These are phyloP conservation scores for Schizopora paradoxa DNA, from an alignment of 1,284 basidiomycete genomes.

Conservation along the genomic window DNA sequence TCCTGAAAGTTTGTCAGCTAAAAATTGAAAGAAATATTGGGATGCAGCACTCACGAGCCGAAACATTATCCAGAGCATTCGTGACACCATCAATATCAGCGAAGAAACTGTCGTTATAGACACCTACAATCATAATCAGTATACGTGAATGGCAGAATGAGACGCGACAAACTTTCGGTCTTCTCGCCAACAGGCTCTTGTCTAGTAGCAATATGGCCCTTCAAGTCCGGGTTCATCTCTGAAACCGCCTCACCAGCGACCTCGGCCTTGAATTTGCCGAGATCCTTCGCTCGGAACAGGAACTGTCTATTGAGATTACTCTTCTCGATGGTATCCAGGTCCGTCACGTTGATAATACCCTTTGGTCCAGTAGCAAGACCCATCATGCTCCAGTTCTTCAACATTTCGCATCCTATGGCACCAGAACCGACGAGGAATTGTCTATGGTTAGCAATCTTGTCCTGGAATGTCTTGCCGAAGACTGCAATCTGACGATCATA, in stretches of 20 bases:
- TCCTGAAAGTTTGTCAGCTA: slow-evolving; percentile 39
- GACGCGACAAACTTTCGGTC: slow-evolving; percentile 61
- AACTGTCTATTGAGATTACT: slow-evolving; percentile 98
- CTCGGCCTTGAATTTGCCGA: slow-evolving; percentile 98
- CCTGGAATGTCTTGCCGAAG: slow-evolving; percentile 90
- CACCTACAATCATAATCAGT: slow-evolving; percentile 42
- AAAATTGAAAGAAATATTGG: slow-evolving; percentile 2
- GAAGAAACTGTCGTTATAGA: slow-evolving; percentile 92
- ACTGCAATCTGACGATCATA: slow-evolving; percentile 97
- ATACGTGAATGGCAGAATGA: slow-evolving; percentile 10
- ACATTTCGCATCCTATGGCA: slow-evolving; percentile 99
- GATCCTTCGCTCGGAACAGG: slow-evolving; percentile 94
- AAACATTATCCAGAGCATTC: slow-evolving; percentile 99
- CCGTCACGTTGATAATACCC: slow-evolving; percentile 91
- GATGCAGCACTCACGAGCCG: slow-evolving; percentile 66
- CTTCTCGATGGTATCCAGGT: slow-evolving; percentile 99
- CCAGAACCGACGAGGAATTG: slow-evolving; percentile 98
- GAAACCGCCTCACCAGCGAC: slow-evolving; percentile 89
- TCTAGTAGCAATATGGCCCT: slow-evolving; percentile 83
- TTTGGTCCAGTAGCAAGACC: slow-evolving; percentile 81
- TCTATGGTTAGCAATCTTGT: slow-evolving; percentile 85
- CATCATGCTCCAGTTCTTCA: slow-evolving; percentile 99
- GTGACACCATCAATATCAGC: slow-evolving; percentile 88
- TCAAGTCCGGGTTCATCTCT: slow-evolving; percentile 94
- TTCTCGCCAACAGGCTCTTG: slow-evolving; percentile 94